phyloP scores from a whole-genome alignment of 1,284 basidiomycete species.

The Melampsora larici-populina region DNA sequence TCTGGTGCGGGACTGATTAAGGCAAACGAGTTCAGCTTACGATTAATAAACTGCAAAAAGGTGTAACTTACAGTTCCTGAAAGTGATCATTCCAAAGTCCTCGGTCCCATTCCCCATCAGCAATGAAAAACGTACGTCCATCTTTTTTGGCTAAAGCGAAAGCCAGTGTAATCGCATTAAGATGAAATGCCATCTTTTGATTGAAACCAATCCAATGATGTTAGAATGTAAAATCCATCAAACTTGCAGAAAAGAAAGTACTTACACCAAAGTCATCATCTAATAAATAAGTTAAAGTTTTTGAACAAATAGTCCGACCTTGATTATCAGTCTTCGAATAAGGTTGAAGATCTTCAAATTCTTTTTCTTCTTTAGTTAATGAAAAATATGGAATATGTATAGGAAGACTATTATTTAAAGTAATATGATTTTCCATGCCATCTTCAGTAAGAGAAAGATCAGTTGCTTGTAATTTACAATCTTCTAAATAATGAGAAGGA shows the following conservation, averaged over 20 bases:
- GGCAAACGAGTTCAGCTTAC: no score
- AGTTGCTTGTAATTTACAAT: constrained; percentile 10
- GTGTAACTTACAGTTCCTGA: constrained; percentile 10
- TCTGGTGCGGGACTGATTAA: constrained; percentile 4
- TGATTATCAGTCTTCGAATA: constrained; percentile 29
- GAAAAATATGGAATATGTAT: constrained; percentile 17
- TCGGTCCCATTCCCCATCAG: constrained; percentile 41
- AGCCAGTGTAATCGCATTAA: constrained; percentile 41
- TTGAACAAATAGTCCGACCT: constrained; percentile 21
- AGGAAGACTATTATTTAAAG: neutral
- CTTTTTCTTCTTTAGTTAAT: neutral
- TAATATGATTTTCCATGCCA: neutral
- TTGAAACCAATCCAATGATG: neutral
- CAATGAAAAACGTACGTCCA: constrained; percentile 25
- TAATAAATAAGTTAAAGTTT: constrained; percentile 39
- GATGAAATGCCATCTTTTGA: constrained; percentile 36
- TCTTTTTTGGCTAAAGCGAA: constrained; percentile 22
- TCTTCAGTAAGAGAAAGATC: neutral
- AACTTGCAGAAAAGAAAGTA: neutral
- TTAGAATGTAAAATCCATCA: neutral
- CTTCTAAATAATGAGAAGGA: constrained; percentile 27
- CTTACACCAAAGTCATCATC: constrained; percentile 42
- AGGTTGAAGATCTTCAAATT: neutral
- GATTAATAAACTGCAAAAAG: no score
- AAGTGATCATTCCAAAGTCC: constrained; percentile 36